Percentiles rank a stretch among this genome's conserved stretches.
phyloP scores from a whole-genome alignment of 768 basidiomycete genomes.

The Wakefieldia striispora region DNA sequence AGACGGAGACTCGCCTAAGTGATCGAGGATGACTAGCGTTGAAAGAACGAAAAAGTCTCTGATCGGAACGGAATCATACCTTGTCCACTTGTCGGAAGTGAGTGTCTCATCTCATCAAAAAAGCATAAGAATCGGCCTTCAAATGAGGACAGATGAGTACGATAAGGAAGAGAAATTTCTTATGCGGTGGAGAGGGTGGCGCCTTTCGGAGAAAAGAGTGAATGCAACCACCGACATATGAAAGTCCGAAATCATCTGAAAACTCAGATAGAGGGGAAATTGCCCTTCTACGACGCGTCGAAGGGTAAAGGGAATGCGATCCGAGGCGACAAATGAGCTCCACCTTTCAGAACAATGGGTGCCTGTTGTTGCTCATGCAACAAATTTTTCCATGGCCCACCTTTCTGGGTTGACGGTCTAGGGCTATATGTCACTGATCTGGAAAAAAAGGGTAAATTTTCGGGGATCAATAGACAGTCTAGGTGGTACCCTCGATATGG shows the following conservation, averaged over 20 bases:
- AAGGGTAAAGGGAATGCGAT: conserved; percentile 6
- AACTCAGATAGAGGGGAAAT: conserved; percentile 28
- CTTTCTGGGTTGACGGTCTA: conserved; percentile 11
- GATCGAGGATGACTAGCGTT: conserved; percentile 3
- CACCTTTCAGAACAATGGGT: conserved; percentile 11
- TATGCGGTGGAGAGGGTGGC: conserved; percentile 17
- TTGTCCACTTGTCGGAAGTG: conserved; percentile 13
- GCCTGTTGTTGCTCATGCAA: conserved; percentile 6
- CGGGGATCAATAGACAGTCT: conserved; percentile 25
- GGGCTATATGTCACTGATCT: conserved; percentile 19
- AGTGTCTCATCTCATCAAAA: conserved; percentile 16
- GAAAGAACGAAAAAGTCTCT: conserved; percentile 17
- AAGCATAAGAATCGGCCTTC: conserved; percentile 12
- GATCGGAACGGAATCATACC: conserved; percentile 9
- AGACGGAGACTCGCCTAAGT: conserved; percentile 17
- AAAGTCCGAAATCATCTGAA: conserved; percentile 32
- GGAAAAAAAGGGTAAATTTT: conserved; percentile 19
- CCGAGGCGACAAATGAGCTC: conserved; percentile 5
- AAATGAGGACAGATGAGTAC: conserved; percentile 19
- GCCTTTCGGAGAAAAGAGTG: conserved; percentile 24
- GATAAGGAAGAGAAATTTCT: conserved; percentile 20
- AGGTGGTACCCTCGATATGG: conserved; percentile 27
- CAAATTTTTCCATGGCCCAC: conserved; percentile 8
- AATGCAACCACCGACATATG: conserved; percentile 27
- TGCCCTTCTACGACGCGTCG: conserved; percentile 11